Base-by-base conservation (phyloP, 768 basidiomycete species). In the Boletellus ananiceps region DNA sequence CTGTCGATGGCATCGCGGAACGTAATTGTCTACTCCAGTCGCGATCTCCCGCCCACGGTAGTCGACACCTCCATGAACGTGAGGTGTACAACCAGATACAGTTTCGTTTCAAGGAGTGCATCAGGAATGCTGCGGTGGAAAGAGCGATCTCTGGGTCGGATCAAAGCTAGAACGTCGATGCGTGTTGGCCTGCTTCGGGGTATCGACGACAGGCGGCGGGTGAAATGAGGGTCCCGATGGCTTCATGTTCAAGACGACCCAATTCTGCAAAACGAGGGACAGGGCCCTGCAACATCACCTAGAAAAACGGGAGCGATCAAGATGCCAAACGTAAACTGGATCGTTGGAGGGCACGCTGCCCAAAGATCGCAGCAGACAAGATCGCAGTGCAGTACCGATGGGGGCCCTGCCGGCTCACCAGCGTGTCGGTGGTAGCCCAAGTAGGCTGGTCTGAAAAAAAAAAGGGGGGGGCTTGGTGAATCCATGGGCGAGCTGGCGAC, bases 71-170 rank as follows among this genome's bases (percentile, higher is more conserved):
- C 38, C 40, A 33, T 51, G 51, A 32, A 54, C 46, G 48, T 49
- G 37, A 45, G 29, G 23, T 43, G 39, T 40, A 36, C 42, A n/a
- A 29, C 25, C 33, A 45, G 34, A 58, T 54, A 58, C n/a, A 27
- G 36, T 47, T 44, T 51, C 44, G 55, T 43, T 16, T 35, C 18
- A 34, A 44, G 40, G 33, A 50, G 44, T 21, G 41, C n/a, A n/a
- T n/a, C n/a, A n/a, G n/a, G n/a, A n/a, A 41, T 46, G 46, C 44
- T 48, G 48, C 36, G 42, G 51, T 47, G 31, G 43, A 49, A 55
- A 40, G 37, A 53, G 54, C 40, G 21, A 46, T 62, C 60, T 53
- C 60, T 63, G 54, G 59, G 33, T 49, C 62, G 63, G 62, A 63
- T 65, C 62, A 62, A 60, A 57, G 23, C 35, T 40, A 50, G 39